Evolutionary conservation across 495 filamentous ascomycete species (phyloP).

Genomic region (Bathelium albidoporum): DNA sequence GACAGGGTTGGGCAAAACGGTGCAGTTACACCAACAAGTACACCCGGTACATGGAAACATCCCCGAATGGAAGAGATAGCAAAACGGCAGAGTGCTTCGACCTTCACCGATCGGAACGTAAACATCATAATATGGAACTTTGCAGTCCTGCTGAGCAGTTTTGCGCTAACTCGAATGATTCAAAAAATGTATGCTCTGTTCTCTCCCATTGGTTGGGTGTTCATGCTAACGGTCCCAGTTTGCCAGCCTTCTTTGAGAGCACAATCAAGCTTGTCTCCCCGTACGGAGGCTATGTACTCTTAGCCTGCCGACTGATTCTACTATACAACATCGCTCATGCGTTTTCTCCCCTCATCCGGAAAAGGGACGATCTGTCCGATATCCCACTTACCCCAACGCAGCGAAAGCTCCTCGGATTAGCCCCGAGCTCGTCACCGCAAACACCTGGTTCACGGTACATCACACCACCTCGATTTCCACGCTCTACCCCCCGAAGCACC

Average conservation of each 20-base stretch:
- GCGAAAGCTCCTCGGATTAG: constrained; percentile 71
- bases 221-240: constrained; percentile 18
- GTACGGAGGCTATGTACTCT: constrained; percentile 34
- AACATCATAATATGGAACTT: constrained; percentile 55
- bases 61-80: constrained; percentile 71
- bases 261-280: constrained; percentile 16
- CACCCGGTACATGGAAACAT: constrained; percentile 78
- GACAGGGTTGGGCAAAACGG: constrained; percentile 5
- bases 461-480: constrained; percentile 79
- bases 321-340: constrained; percentile 56
- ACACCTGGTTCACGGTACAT: constrained; percentile 59
- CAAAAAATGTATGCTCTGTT: constrained; percentile 13
- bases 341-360: constrained; percentile 56
- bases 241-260: constrained; percentile 23
- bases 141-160: constrained; percentile 38
- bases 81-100: constrained; percentile 58
- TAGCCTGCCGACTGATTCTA: constrained; percentile 47
- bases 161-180: neutral
- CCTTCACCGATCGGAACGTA: constrained; percentile 62
- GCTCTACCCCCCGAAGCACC: constrained; percentile 53
- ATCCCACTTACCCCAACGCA: constrained; percentile 87
- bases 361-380: constrained; percentile 68
- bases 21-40: constrained; percentile 22
- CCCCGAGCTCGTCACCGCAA: constrained; percentile 52
- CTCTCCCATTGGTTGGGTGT: neutral